phyloP scores from a whole-genome alignment of 495 filamentous ascomycete genomes.

The Aspergillus bridgeri region DNA sequence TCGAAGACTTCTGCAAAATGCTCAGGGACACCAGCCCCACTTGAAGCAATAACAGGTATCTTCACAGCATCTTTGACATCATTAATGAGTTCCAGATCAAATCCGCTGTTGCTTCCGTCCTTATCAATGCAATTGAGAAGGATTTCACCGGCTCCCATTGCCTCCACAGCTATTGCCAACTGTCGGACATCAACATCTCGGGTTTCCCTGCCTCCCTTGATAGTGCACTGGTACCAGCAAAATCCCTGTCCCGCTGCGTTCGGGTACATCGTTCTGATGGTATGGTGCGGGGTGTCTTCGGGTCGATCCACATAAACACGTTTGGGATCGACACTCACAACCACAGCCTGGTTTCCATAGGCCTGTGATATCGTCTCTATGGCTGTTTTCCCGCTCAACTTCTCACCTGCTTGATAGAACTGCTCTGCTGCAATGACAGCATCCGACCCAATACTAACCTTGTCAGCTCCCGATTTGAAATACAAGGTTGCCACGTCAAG shows the following conservation, averaged over 20 bases:
- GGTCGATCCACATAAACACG: slow-evolving; percentile 76
- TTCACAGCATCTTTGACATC: slow-evolving; percentile 78
- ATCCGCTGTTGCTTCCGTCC: slow-evolving; percentile 92
- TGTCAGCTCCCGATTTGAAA: slow-evolving; percentile 97
- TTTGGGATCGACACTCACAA: slow-evolving; percentile 92
- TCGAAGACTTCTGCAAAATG: slow-evolving; percentile 92
- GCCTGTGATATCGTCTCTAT: slow-evolving; percentile 92
- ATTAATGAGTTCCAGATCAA: slow-evolving; percentile 87
- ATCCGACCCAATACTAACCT: slow-evolving; percentile 95
- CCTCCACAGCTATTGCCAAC: slow-evolving; percentile 83
- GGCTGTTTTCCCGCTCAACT: slow-evolving; percentile 73
- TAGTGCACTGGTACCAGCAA: slow-evolving; percentile 98
- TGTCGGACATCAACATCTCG: slow-evolving; percentile 88
- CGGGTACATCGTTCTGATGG: slow-evolving; percentile 63
- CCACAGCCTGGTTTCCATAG: slow-evolving; percentile 95
- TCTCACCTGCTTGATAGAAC: slow-evolving; percentile 66
- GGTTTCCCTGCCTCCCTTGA: slow-evolving; percentile 89
- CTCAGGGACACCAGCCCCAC: slow-evolving; percentile 81
- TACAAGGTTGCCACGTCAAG: slow-evolving; percentile 94
- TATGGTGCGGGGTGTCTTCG: slow-evolving; percentile 73
- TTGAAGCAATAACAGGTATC: slow-evolving; percentile 95
- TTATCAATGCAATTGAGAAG: slow-evolving; percentile 96
- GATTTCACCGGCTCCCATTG: slow-evolving; percentile 94
- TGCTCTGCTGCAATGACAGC: slow-evolving; percentile 90
- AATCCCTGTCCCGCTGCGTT: slow-evolving; percentile 74